Conservation (phyloP, 352 stramenopile genomes). For the Phytophthora foliorum region DNA sequence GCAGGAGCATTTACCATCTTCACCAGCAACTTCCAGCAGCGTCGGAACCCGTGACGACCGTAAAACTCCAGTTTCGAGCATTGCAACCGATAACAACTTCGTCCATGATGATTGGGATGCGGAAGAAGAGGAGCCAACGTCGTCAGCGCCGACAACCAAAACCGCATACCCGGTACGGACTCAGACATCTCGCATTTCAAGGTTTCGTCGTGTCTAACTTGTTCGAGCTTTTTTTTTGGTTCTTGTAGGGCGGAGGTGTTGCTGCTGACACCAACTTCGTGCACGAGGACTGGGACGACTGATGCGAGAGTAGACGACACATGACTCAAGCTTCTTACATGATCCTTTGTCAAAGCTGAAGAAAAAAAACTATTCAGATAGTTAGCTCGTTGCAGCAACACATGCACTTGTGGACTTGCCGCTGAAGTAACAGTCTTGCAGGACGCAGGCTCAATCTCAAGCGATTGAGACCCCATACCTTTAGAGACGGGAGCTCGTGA, state of each 20-base stretch:
- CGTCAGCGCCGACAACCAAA: slow-evolving; percentile 10
- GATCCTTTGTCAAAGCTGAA: slow-evolving; percentile 4
- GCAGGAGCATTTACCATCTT: slow-evolving; percentile 18
- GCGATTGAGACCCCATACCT: background rate
- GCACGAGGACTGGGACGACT: slow-evolving; percentile 74
- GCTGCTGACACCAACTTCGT: slow-evolving; percentile 74
- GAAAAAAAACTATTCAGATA: slow-evolving; percentile 11
- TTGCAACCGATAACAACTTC: slow-evolving; percentile 80
- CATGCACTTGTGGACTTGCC: slow-evolving; percentile 12
- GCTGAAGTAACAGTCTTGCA: slow-evolving; percentile 2
- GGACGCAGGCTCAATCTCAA: background rate
- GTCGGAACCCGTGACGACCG: background rate
- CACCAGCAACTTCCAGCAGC: slow-evolving; percentile 18
- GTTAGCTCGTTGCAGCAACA: slow-evolving; percentile 10
- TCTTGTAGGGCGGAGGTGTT: slow-evolving; percentile 46
- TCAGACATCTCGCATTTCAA: background rate
- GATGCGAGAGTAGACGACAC: background rate
- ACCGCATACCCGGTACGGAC: slow-evolving; percentile 49
- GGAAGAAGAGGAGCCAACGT: slow-evolving; percentile 42
- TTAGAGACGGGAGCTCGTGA: slow-evolving; percentile 70
- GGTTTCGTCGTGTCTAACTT: background rate
- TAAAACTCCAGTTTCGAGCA: slow-evolving; percentile 24
- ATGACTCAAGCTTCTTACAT: slow-evolving; percentile 3
- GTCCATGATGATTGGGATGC: slow-evolving; percentile 82
- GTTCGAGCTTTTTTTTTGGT: slow-evolving; percentile 11